Conservation (phyloP, 768 basidiomycete species). For the Calvatia gigantea region DNA sequence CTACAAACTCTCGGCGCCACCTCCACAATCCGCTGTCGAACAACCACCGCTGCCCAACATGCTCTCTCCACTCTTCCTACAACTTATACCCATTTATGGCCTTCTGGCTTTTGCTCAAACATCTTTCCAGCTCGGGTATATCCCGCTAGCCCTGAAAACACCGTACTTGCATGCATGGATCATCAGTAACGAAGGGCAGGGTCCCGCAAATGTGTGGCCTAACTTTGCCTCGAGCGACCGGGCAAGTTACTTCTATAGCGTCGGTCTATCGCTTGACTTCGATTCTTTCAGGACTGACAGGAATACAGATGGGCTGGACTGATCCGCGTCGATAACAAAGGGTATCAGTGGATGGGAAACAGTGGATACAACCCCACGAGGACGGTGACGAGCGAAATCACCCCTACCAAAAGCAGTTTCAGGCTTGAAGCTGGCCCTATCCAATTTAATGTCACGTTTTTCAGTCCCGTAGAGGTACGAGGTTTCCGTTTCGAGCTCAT, state of each 20-base stretch:
- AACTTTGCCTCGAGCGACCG: neutral
- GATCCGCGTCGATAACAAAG: conserved; percentile 40
- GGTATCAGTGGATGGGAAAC: conserved; percentile 42
- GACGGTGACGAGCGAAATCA: conserved; percentile 29
- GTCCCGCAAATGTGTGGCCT: neutral
- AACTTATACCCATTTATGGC: neutral
- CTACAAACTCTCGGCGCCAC: no score
- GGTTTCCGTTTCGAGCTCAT: neutral
- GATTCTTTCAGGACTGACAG: conserved; percentile 20
- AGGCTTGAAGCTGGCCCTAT: conserved; percentile 47
- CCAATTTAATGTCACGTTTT: conserved; percentile 45
- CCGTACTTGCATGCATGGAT: conserved; percentile 7
- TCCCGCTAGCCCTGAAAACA: conserved; percentile 1
- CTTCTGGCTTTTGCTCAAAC: conserved; percentile 2
- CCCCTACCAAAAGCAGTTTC: conserved; percentile 52
- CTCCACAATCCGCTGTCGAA: no score
- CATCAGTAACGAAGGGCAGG: neutral
- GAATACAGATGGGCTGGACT: conserved; percentile 47
- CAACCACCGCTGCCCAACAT: neutral
- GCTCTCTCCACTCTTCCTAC: neutral
- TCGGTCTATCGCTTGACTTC: neutral
- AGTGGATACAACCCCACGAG: conserved; percentile 17
- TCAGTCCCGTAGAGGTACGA: conserved; percentile 54
- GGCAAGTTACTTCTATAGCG: neutral
- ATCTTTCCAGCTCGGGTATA: neutral